Evolutionary conservation across 1,139 yeast species (phyloP).

Genomic region (Nakaseomyces glabratus): DNA sequence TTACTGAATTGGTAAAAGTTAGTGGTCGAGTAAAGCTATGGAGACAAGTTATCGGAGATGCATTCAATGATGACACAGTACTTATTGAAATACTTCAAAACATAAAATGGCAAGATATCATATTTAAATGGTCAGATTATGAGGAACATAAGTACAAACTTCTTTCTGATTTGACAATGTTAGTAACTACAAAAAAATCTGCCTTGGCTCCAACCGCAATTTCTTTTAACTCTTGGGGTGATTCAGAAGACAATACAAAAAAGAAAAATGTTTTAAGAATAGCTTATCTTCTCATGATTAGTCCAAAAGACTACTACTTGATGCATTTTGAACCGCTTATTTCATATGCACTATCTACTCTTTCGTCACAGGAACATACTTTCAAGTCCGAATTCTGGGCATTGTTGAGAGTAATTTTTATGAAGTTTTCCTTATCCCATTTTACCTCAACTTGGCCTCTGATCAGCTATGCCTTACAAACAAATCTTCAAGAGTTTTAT

Average conservation of each 20-base stretch:
- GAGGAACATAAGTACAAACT: slow-evolving; percentile 39
- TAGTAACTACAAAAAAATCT: slow-evolving; percentile 22
- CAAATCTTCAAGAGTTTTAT: slow-evolving; percentile 40
- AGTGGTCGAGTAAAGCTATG: slow-evolving; percentile 39
- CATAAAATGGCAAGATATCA: slow-evolving; percentile 19
- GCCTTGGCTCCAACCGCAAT: slow-evolving; percentile 26
- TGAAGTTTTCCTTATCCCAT: slow-evolving; percentile 56
- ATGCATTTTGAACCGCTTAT: slow-evolving; percentile 26
- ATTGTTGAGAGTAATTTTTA: slow-evolving; percentile 52
- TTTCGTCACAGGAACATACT: slow-evolving; percentile 20
- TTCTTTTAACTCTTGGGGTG: slow-evolving; percentile 27
- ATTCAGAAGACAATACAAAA: slow-evolving; percentile 24
- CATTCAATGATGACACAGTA: slow-evolving; percentile 39
- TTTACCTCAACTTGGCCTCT: slow-evolving; percentile 64
- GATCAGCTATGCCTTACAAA: slow-evolving; percentile 51
- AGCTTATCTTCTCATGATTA: slow-evolving; percentile 51
- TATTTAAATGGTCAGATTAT: slow-evolving; percentile 28
- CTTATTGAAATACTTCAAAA: slow-evolving; percentile 14
- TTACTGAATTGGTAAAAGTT: slow-evolving; percentile 27
- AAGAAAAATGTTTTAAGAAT: slow-evolving; percentile 32
- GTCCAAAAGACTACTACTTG: slow-evolving; percentile 51
- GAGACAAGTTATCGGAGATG: slow-evolving; percentile 45
- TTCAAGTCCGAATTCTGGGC: slow-evolving; percentile 32
- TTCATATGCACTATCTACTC: slow-evolving; percentile 21
- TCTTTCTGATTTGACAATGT: slow-evolving; percentile 21